Evolutionary conservation across 257 asterid species (phyloP).

Genomic region (Fraxinus cuspidata): DNA sequence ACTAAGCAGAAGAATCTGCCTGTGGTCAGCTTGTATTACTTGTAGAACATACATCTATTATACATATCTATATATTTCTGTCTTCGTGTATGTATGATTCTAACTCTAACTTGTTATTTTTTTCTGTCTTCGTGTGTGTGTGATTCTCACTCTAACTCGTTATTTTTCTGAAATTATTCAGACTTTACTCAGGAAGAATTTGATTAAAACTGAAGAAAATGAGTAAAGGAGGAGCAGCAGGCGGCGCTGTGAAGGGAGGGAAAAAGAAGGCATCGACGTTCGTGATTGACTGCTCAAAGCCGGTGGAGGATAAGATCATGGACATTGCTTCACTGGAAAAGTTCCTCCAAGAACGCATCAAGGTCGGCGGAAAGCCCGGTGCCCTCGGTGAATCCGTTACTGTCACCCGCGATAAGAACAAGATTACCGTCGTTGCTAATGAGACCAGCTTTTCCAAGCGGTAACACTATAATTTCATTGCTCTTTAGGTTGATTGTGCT

Average conservation of each 20-base stretch:
- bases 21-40: not conserved
- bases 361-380: conserved; percentile 56
- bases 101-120: not conserved
- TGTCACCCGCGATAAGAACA: conserved; percentile 45
- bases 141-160: not conserved
- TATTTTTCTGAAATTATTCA: not conserved
- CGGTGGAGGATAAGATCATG: conserved; percentile 56
- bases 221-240: conserved; percentile 29
- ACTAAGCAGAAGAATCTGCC: not conserved
- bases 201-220: conserved; percentile 29
- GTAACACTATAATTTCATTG: conserved; percentile 16
- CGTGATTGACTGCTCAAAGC: conserved; percentile 51
- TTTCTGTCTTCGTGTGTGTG: not conserved
- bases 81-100: not conserved
- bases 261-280: conserved; percentile 50
- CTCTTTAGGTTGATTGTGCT: not conserved
- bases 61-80: not conserved
- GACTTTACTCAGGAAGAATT: not conserved
- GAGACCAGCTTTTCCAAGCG: conserved; percentile 49
- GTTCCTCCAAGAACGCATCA: conserved; percentile 54
- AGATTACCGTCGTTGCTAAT: conserved; percentile 41
- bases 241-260: conserved; percentile 41
- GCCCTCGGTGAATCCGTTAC: conserved; percentile 51
- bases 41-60: not conserved
- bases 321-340: conserved; percentile 51